phyloP scores from a whole-genome alignment of 2,329 filamentous ascomycete genomes.

The Fusarium devonianum region DNA sequence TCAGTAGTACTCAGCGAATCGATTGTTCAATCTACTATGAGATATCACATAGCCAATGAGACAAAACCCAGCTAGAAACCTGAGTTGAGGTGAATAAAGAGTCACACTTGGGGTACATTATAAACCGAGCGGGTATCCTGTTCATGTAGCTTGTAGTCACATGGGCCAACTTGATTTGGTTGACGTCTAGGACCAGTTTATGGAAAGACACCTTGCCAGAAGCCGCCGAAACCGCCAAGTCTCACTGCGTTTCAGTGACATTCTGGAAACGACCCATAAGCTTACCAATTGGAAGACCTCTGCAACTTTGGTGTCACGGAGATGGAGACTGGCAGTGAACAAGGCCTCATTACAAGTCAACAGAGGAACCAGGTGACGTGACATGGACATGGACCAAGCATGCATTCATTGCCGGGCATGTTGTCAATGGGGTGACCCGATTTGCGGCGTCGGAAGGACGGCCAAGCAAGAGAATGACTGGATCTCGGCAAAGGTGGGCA shows the following conservation, averaged over 20 bases:
- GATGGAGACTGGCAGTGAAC: constrained; percentile 5
- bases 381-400: constrained; percentile 19
- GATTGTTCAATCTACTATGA: too few species aligned
- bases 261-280: too few species aligned
- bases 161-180: too few species aligned
- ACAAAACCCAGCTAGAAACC: background rate
- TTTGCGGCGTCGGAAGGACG: background rate
- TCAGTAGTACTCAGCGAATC: background rate
- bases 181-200: too few species aligned
- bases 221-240: too few species aligned
- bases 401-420: background rate
- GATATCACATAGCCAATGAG: too few species aligned
- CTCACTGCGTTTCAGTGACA: too few species aligned
- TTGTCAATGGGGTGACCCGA: too few species aligned
- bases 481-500: background rate
- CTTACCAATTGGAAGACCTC: background rate
- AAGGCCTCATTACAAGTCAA: constrained; percentile 30
- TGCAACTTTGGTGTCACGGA: background rate
- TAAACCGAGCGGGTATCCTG: too few species aligned
- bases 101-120: constrained; percentile 1
- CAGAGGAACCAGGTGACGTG: constrained; percentile 28
- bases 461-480: constrained; percentile 6
- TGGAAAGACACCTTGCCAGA: too few species aligned
- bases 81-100: background rate
- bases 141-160: too few species aligned